Evolutionary conservation across 805 yeast genomes (phyloP), one percentile per base, ranked within the genome.

Genomic region (Kregervanrija delftensis): DNA sequence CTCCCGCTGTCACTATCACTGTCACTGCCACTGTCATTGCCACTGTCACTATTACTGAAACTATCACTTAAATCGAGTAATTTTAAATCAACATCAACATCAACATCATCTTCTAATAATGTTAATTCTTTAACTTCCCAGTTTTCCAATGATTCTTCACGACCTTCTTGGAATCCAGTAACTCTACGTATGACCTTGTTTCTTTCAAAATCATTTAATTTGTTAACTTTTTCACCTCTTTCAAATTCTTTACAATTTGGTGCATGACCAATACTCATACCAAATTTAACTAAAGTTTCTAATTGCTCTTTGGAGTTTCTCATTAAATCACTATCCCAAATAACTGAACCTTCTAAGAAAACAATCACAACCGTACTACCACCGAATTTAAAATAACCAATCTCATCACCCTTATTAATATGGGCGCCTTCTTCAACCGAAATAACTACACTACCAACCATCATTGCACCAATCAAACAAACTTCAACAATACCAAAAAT

Each of bases 301-400:
- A 87, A 72, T 15, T 81, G 72, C 16, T 75, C 74, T 30, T 60
- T 61, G 0, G 96, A 85, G 59, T 90, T 93, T 30, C 72, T 63
- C 8, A 75, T 58, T 14, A 91, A 59, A 61, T 91, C 98, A 0
- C 79, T 62, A 62, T 91, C 99, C 57, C 89, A 83, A 22, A 51
- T 49, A 54, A 85, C 71, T 8, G 47, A 54, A 3, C 64, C 62
- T 10, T 67, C 59, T 44, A 81, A 81, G 53, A 89, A 77, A 6
- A 93, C 59, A 1, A 85, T 61, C 3, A 91, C 65, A 6, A 88
- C 73, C 0, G 99, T 93, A 0, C 96, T 86, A 0, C 99, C 99
- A 11, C 99, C 99, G 67, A 91, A 91, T 59, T 90, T 87, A 73
- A 91, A 91, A 59, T 87, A 91, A 0, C 99, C 99, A 28, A 91